These are phyloP conservation scores for Penicillium paradoxum DNA, from an alignment of 495 filamentous ascomycete species.

Conservation along the genomic window DNA sequence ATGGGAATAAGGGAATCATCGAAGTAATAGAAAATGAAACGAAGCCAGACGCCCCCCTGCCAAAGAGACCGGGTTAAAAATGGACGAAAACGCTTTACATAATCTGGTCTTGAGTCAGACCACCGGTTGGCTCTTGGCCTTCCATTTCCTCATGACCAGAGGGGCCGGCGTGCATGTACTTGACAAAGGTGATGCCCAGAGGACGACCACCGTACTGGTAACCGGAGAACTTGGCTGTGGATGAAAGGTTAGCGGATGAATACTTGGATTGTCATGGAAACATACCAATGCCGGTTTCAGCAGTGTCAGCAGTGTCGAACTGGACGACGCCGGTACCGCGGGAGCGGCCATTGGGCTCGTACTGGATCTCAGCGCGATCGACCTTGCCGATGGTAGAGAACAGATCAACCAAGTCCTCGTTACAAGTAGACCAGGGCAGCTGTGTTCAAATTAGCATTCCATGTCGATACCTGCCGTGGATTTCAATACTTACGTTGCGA, in stretches of 20 bases:
- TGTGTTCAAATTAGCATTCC: slow-evolving; percentile 30
- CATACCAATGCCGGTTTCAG: slow-evolving; percentile 83
- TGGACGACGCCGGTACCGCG: slow-evolving; percentile 92
- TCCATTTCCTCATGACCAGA: slow-evolving; percentile 73
- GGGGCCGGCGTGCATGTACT: slow-evolving; percentile 66
- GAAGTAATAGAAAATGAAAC: slow-evolving; percentile 5
- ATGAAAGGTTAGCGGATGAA: slow-evolving; percentile 12
- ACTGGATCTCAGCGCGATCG: slow-evolving; percentile 96
- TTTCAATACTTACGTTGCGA: slow-evolving; percentile 73
- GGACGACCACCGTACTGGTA: slow-evolving; percentile 97
- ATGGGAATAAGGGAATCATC: slow-evolving; percentile 28
- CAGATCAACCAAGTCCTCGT: slow-evolving; percentile 91
- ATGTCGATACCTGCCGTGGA: not conserved
- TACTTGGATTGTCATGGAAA: not conserved
- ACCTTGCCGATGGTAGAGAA: slow-evolving; percentile 98
- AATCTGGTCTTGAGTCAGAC: slow-evolving; percentile 93
- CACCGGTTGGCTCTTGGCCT: slow-evolving; percentile 61
- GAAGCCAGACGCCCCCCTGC: not conserved
- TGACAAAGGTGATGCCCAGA: slow-evolving; percentile 85
- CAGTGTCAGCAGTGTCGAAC: slow-evolving; percentile 76
- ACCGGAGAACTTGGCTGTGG: slow-evolving; percentile 82
- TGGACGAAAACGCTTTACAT: slow-evolving; percentile 55
- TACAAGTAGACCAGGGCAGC: slow-evolving; percentile 98
- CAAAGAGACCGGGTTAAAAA: slow-evolving; percentile 5
- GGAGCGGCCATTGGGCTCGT: slow-evolving; percentile 93